These are phyloP conservation scores for Monosporascus sp. DNA, from an alignment of 2,329 filamentous ascomycete species.

Conservation along the genomic window DNA sequence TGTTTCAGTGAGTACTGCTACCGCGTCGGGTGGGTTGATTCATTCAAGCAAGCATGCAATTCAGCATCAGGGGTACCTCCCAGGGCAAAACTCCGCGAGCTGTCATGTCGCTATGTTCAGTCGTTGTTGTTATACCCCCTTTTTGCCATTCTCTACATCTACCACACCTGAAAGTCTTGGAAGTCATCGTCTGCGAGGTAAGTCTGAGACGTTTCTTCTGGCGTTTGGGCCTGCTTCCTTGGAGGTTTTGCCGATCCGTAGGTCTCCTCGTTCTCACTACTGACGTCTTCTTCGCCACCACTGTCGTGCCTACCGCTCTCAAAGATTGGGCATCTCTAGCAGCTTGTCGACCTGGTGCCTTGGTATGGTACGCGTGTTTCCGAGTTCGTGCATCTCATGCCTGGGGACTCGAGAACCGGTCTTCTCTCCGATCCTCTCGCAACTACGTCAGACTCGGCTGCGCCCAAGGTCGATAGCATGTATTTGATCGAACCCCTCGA, in stretches of 20 bases:
- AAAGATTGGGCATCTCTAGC: not conserved
- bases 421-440: not conserved
- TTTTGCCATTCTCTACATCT: no score
- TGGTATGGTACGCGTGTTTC: not conserved
- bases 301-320: not conserved
- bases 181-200: no score
- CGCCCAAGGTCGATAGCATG: constrained; percentile 1
- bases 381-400: not conserved
- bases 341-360: not conserved
- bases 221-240: not conserved
- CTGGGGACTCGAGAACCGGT: not conserved
- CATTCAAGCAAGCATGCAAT: no score
- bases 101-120: no score
- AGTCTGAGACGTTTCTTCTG: not conserved
- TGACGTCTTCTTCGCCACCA: not conserved
- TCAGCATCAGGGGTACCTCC: no score
- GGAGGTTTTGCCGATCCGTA: not conserved
- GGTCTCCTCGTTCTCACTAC: not conserved
- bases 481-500: constrained; percentile 10
- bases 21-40: no score
- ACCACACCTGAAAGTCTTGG: no score
- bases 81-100: no score
- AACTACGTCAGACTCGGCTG: not conserved
- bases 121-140: no score
- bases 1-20: no score